Base-by-base conservation (phyloP, 2,329 filamentous ascomycete species). In the Calonectria honghensis region DNA sequence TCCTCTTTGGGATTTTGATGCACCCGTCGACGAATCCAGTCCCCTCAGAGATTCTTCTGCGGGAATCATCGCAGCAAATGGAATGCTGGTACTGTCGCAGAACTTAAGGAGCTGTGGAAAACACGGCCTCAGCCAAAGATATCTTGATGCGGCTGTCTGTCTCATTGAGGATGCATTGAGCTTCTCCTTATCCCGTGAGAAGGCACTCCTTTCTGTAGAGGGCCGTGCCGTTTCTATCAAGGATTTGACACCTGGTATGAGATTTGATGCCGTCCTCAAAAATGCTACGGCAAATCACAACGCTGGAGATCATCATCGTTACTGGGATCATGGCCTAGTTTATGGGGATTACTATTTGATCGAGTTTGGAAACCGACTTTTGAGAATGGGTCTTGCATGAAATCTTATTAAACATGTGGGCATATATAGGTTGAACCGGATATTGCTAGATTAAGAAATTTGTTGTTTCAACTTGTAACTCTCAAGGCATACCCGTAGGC, bases 261-360 rank as follows among this genome's bases (percentile, higher is more conserved):
- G 27, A 10, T 84, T 85, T 66, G 83, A 84, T 6, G 77, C 79
- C 20, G 75, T 83, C 20, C 69, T 84, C 59, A 54, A 73, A 50
- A 52, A 74, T 39, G 27, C 69, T 7, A 86, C 84, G 1, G 84
- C 83, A 2, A 85, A 85, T 41, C 79, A 83, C 67, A 85, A 86
- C 52, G 79, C 74, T 3, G 77, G 79, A 9, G 81, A 75, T n/a
- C 71, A 71, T 24, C 75, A 79, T n/a, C 69, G 79, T 50, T 84
- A 84, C 52, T 76, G 73, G 6, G 79, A 86, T 39, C 84, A 85
- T 75, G 87, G 87, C 0, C 76, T 89, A 10, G 87, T 89, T 2
- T 89, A 89, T 79, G 88, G 86, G 4, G 87, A 89, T 76, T 89
- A 89, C 73, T 89, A 86, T 74, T 77, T 89, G 59, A 75, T 89